Evolutionary conservation across 2,329 filamentous ascomycete genomes (phyloP), one percentile per base, ranked within the genome.

Genomic region (Aureobasidium sp.): DNA sequence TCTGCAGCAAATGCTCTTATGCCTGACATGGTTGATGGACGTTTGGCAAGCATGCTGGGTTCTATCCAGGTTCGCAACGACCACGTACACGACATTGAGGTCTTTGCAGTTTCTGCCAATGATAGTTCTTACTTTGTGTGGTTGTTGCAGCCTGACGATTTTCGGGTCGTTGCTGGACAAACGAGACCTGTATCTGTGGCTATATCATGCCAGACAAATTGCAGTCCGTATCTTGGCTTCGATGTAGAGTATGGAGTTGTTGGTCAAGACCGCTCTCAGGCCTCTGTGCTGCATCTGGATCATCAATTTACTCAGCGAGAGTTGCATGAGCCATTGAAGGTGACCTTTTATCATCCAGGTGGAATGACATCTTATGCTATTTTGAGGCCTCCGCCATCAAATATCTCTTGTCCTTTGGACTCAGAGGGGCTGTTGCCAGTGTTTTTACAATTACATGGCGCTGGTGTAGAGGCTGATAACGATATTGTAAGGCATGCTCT

Each of bases 341-440:
- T 83, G 48, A 84, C 82, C 1, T 84, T 78, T 65, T 69, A 79
- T 39, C 81, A 84, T 67, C 79, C 81, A 7, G 75, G 77, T 42
- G 79, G 78, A 36, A 79, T 79, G 55, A 76, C 82, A 9, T 84
- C 82, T 5, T 85, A 84, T 69, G 79, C 81, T 11, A 79, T 84
- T 63, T 71, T 85, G 42, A 75, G 80, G n/a, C 76, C 82, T 30
- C 83, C 83, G 10, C 77, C 79, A 0, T 65, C 67, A 41, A 75
- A 76, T 39, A 13, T 30, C n/a, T 27, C 39, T 11, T 60, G 55
- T 39, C 34, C 39, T 29, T 15, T 44, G 25, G 37, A 39, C 30
- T 29, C 29, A 8, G n/a, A 53, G 34, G 50, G 45, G 6, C 34
- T 10, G 16, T 39, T 63, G 10, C 81, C 82, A 6, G 68, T 85